phyloP scores from a whole-genome alignment of 768 basidiomycete species.

The Dioszegia crocea region DNA sequence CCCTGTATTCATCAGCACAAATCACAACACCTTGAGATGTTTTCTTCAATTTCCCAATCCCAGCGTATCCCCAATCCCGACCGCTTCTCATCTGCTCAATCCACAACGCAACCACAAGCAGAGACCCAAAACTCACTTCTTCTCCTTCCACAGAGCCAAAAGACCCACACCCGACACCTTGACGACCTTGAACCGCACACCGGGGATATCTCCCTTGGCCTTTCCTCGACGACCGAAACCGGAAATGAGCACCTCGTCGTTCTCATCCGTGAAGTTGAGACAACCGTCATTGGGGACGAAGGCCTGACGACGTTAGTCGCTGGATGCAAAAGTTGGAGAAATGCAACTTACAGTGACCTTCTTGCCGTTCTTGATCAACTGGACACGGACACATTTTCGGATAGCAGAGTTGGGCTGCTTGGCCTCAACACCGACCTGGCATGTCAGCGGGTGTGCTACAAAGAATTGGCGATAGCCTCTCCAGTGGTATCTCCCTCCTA shows the following conservation, averaged over 20 bases:
- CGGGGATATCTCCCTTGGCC: constrained; percentile 99
- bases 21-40: too few species aligned
- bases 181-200: constrained; percentile 99
- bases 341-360: constrained; percentile 68
- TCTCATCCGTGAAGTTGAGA: constrained; percentile 75
- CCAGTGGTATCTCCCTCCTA: neutral
- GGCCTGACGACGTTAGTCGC: constrained; percentile 52
- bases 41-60: too few species aligned
- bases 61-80: neutral
- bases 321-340: neutral
- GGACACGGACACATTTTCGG: constrained; percentile 99
- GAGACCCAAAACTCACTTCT: constrained; percentile 60
- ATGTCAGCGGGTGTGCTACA: neutral
- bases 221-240: constrained; percentile 99
- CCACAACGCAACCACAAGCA: neutral
- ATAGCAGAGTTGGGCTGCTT: constrained; percentile 99
- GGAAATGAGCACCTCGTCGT: constrained; percentile 98
- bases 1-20: constrained; percentile 36
- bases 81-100: neutral
- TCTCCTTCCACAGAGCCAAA: constrained; percentile 97
- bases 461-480: neutral
- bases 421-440: constrained; percentile 91
- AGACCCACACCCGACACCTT: constrained; percentile 99
- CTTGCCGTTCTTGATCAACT: constrained; percentile 99
- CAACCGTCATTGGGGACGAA: constrained; percentile 73